A percentile compares a stretch with the other conserved stretches of the same genome.
Evolutionary conservation across 2,329 filamentous ascomycete genomes (phyloP).

Genomic region (Sclerotinia nivalis): DNA sequence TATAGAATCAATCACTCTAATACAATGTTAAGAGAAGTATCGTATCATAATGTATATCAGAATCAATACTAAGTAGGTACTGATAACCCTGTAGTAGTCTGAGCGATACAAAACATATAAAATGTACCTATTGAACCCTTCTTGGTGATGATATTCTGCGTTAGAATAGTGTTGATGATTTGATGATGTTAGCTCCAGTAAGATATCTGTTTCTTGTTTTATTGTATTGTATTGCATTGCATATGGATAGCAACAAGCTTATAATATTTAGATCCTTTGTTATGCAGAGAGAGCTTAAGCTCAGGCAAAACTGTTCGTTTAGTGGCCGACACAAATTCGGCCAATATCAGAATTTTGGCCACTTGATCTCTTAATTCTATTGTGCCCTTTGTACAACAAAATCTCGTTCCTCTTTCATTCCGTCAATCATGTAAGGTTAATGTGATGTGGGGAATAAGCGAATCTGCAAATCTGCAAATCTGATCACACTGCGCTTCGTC

Average conservation of each 20-base stretch:
- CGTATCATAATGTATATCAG: neutral
- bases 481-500: constrained; percentile 14
- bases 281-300: neutral
- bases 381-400: constrained; percentile 8
- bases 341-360: constrained; percentile 1
- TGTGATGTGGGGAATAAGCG: neutral
- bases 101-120: neutral
- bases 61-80: neutral
- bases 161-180: neutral
- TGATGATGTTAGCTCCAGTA: neutral
- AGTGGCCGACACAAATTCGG: neutral
- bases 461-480: neutral
- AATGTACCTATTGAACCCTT: constrained; percentile 1
- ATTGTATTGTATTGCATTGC: neutral
- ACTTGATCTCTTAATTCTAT: constrained; percentile 1
- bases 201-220: neutral
- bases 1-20: neutral
- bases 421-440: neutral
- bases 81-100: neutral
- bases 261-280: constrained; percentile 7
- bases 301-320: neutral
- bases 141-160: neutral
- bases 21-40: neutral
- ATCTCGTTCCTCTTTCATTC: neutral
- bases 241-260: neutral